These are phyloP conservation scores for Pseudognaphalium luteoalbum DNA, from an alignment of 129 eudicot genomes.

Conservation along the genomic window DNA sequence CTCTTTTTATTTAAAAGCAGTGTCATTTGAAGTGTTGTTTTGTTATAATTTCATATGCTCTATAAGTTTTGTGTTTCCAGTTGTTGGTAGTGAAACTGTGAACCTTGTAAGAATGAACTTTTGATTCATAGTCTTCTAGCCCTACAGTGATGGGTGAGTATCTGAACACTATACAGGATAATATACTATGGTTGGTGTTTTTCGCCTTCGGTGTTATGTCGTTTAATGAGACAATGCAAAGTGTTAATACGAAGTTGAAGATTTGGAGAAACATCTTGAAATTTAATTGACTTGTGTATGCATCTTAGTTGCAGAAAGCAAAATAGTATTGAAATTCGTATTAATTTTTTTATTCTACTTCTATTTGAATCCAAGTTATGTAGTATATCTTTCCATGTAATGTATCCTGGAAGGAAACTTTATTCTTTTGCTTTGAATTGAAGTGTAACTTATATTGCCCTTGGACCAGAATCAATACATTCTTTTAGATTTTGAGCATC, in stretches of 20 bases:
- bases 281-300: neutral
- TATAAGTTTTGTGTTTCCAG: neutral
- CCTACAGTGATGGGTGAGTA: neutral
- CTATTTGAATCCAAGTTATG: neutral
- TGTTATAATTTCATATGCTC: neutral
- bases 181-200: neutral
- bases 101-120: neutral
- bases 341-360: neutral
- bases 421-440: neutral
- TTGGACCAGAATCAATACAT: no score
- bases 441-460: neutral
- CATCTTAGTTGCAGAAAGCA: neutral
- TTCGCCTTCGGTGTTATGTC: neutral
- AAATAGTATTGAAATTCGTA: neutral
- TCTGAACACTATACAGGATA: neutral
- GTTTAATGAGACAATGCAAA: neutral
- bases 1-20: neutral
- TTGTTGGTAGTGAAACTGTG: neutral
- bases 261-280: neutral
- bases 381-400: neutral
- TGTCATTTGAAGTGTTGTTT: neutral
- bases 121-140: neutral
- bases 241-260: neutral
- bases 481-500: neutral
- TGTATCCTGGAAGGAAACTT: neutral